A percentile compares a stretch with the other conserved stretches of the same genome.
phyloP scores from a whole-genome alignment of 192 early-diverging fungal genomes.

The Oehlia diaphana region DNA sequence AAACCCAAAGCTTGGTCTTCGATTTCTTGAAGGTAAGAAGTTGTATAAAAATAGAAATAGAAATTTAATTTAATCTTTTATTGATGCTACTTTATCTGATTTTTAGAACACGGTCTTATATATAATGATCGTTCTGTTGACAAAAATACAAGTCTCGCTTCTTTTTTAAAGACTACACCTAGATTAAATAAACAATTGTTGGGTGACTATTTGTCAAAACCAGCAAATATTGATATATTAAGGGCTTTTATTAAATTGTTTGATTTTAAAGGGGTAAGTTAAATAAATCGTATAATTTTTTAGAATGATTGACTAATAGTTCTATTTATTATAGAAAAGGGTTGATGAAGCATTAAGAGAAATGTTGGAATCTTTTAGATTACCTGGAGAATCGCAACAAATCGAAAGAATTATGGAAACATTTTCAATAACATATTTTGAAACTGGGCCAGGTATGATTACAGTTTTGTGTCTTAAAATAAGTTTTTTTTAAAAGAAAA shows the following conservation, averaged over 20 bases:
- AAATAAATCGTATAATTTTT: neutral
- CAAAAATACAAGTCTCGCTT: conserved; percentile 61
- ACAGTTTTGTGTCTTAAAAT: neutral
- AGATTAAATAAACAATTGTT: conserved; percentile 83
- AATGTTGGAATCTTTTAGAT: conserved; percentile 89
- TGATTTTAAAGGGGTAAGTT: conserved; percentile 80
- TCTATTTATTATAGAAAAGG: conserved; percentile 63
- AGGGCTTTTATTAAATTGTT: conserved; percentile 81
- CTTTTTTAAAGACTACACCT: conserved; percentile 78
- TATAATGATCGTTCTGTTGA: conserved; percentile 44
- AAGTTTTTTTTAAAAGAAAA: neutral
- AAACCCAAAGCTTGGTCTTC: conserved; percentile 82
- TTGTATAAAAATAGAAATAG: neutral
- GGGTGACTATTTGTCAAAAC: conserved; percentile 89
- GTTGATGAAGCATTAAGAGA: conserved; percentile 93
- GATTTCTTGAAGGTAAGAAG: conserved; percentile 65
- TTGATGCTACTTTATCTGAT: too few species aligned
- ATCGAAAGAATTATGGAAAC: conserved; percentile 94
- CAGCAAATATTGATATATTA: conserved; percentile 82
- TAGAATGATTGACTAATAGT: neutral
- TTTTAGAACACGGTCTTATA: conserved; percentile 41
- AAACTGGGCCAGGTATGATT: conserved; percentile 38
- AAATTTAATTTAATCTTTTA: neutral
- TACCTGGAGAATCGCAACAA: conserved; percentile 98
- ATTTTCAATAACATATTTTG: conserved; percentile 85